These are phyloP conservation scores for Myochromella boudieri DNA, from an alignment of 768 basidiomycete genomes.

Conservation along the genomic window DNA sequence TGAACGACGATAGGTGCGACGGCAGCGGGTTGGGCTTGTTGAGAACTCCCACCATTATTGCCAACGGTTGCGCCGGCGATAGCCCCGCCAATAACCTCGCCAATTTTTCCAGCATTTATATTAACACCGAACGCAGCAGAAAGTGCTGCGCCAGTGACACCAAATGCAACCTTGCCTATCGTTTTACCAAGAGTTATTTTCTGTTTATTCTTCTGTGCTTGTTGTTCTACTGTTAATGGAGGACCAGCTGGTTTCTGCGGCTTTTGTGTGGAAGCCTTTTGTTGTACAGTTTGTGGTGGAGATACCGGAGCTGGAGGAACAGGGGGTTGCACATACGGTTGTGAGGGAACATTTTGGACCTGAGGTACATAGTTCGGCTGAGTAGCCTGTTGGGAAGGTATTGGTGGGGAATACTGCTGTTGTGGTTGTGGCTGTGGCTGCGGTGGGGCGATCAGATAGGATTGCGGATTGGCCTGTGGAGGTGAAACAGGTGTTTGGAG, in stretches of 20 bases:
- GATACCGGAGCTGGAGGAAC: not conserved
- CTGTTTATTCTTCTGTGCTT: not conserved
- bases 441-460: too few relatives aligned
- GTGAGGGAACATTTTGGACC: not conserved
- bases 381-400: too few relatives aligned
- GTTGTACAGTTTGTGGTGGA: not conserved
- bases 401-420: too few relatives aligned
- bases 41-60: conserved; percentile 6
- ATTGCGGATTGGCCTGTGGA: too few relatives aligned
- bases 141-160: conserved; percentile 10
- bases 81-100: conserved; percentile 9
- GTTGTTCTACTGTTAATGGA: not conserved
- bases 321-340: not conserved
- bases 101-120: not conserved
- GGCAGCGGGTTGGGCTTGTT: conserved; percentile 25
- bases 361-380: too few relatives aligned
- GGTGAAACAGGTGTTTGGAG: too few relatives aligned
- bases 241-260: not conserved
- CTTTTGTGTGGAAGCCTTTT: not conserved
- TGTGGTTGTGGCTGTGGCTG: too few relatives aligned
- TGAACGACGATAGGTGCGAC: conserved; percentile 31
- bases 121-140: conserved; percentile 4
- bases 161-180: conserved; percentile 9
- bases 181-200: not conserved
- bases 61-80: not conserved